phyloP scores from a whole-genome alignment of 768 basidiomycete genomes.

The Panaeolus cyanescens region DNA sequence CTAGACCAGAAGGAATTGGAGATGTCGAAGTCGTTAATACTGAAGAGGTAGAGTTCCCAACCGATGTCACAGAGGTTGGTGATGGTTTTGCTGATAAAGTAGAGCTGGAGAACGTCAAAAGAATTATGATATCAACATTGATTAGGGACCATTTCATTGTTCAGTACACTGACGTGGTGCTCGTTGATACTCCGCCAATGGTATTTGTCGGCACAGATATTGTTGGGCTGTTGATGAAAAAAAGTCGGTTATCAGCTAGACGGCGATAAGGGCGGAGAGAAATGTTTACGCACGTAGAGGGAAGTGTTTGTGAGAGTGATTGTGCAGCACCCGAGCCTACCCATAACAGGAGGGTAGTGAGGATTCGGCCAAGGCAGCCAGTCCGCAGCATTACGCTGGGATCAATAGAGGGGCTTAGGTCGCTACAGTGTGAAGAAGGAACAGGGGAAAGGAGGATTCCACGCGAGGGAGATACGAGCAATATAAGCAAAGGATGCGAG shows the following conservation, averaged over 20 bases:
- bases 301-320: background rate
- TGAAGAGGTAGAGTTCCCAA: background rate
- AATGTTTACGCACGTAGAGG: background rate
- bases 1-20: background rate
- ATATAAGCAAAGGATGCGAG: background rate
- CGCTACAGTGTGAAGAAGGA: background rate
- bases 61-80: background rate
- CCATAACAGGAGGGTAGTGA: background rate
- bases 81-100: background rate
- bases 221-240: background rate
- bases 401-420: background rate
- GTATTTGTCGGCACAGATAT: background rate
- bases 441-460: background rate
- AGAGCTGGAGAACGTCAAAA: background rate
- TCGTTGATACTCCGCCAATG: background rate
- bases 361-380: background rate
- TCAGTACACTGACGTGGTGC: background rate
- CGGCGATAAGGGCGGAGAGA: background rate
- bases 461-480: background rate
- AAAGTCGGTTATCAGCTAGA: background rate
- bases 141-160: background rate
- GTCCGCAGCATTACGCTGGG: conserved; percentile 3
- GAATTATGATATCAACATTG: background rate
- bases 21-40: background rate
- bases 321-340: background rate